phyloP scores from a whole-genome alignment of 116 monocot genomes.

The Cymodocea nodosa region DNA sequence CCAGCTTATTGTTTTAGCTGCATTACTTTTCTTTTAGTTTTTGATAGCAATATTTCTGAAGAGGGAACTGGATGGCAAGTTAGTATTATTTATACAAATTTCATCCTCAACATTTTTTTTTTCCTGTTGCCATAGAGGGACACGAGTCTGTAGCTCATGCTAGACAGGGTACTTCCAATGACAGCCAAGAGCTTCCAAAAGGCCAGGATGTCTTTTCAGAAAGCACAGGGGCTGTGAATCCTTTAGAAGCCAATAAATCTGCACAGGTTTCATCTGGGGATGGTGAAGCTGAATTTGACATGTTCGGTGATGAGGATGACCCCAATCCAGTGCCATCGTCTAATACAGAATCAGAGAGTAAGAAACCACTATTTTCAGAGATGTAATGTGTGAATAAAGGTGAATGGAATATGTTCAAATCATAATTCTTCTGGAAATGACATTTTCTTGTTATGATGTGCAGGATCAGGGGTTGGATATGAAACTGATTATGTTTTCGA shows the following conservation, averaged over 20 bases:
- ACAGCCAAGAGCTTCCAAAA: neutral
- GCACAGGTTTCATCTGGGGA: neutral
- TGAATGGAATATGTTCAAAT: too few relatives aligned
- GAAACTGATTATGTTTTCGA: slow-evolving; percentile 11
- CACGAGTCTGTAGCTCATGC: slow-evolving; percentile 7
- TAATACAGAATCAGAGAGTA: neutral
- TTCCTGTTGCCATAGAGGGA: neutral
- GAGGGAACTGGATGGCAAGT: too few relatives aligned
- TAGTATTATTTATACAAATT: neutral
- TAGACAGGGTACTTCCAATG: slow-evolving; percentile 3
- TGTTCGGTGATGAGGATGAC: slow-evolving; percentile 14
- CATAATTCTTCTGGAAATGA: too few relatives aligned
- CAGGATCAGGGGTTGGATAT: slow-evolving; percentile 1
- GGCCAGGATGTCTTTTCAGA: neutral
- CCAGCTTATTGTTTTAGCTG: too few relatives aligned
- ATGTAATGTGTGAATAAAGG: too few relatives aligned
- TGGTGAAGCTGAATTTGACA: slow-evolving; percentile 6
- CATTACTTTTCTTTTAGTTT: too few relatives aligned
- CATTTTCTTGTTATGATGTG: neutral
- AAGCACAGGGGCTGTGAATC: neutral
- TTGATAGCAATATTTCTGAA: too few relatives aligned
- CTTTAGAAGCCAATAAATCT: neutral
- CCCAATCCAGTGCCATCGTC: slow-evolving; percentile 5
- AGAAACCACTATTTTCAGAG: too few relatives aligned
- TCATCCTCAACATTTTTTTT: neutral